Percentiles rank a stretch among this genome's conserved stretches.
Evolutionary conservation across 495 filamentous ascomycete species (phyloP).

Genomic region (Hyaloscypha finlandica): DNA sequence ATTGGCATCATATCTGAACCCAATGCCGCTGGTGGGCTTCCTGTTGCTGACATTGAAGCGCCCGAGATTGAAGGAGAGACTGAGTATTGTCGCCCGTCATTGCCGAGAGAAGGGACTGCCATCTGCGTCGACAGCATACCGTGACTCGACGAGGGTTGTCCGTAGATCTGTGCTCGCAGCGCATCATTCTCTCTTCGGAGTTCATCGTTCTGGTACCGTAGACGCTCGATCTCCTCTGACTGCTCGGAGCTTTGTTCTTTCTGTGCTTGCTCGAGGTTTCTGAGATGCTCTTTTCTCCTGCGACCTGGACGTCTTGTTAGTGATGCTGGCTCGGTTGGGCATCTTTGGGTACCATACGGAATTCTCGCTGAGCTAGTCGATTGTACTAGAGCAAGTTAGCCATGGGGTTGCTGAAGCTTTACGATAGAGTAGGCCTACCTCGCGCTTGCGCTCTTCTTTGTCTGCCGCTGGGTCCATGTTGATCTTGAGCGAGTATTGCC

Average conservation of each 20-base stretch:
- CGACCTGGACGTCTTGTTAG: slow-evolving; percentile 32
- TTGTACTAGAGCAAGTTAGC: slow-evolving; percentile 28
- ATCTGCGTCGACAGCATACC: slow-evolving; percentile 21
- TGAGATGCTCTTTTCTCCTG: slow-evolving; percentile 42
- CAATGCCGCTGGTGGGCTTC: slow-evolving; percentile 30
- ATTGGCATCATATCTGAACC: slow-evolving; percentile 35
- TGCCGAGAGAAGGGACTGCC: slow-evolving; percentile 14
- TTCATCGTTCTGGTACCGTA: slow-evolving; percentile 37
- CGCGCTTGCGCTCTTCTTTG: slow-evolving; percentile 37
- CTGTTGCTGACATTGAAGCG: slow-evolving; percentile 30
- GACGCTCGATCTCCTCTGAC: slow-evolving; percentile 40
- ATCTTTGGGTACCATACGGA: slow-evolving; percentile 29
- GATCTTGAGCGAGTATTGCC: slow-evolving; percentile 26
- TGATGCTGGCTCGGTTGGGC: background rate
- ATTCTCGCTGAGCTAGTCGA: slow-evolving; percentile 37
- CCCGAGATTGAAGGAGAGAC: slow-evolving; percentile 32
- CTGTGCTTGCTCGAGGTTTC: slow-evolving; percentile 40
- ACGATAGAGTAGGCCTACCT: slow-evolving; percentile 22
- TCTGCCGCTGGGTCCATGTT: slow-evolving; percentile 32
- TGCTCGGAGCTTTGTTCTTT: slow-evolving; percentile 38
- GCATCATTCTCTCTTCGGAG: slow-evolving; percentile 38
- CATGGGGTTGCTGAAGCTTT: background rate
- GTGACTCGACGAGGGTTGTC: slow-evolving; percentile 28
- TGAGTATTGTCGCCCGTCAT: slow-evolving; percentile 31
- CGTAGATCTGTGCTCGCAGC: slow-evolving; percentile 33